phyloP scores from a whole-genome alignment of 2,329 filamentous ascomycete genomes.

The Microcera coccophila region DNA sequence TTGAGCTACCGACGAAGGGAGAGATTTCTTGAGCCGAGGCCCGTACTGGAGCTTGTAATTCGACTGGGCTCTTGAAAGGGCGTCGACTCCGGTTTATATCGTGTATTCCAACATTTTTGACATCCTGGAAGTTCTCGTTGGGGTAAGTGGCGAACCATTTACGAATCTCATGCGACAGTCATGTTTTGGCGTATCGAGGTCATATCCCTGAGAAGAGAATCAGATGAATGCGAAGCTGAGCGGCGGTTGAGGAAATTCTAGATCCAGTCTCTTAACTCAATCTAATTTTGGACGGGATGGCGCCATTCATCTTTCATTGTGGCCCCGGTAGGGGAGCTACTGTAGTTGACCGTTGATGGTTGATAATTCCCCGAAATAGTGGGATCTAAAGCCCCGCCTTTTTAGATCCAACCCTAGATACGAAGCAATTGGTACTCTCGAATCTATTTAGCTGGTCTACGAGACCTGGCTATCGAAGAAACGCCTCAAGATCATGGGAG shows the following conservation, averaged over 20 bases:
- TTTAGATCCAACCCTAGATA: no score
- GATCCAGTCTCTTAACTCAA: background rate
- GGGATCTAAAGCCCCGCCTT: background rate
- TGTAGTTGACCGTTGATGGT: background rate
- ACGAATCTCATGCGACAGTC: background rate
- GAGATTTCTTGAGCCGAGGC: background rate
- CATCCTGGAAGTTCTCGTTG: background rate
- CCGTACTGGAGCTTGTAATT: background rate
- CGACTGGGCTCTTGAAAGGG: background rate
- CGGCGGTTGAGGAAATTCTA: background rate
- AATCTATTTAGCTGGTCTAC: no score
- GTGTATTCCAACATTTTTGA: background rate
- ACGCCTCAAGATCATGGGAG: no score
- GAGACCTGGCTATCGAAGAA: no score
- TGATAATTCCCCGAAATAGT: slow-evolving; percentile 1
- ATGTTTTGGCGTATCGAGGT: background rate
- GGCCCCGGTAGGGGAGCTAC: no score
- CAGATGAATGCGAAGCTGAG: background rate
- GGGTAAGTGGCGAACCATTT: background rate
- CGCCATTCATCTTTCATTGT: no score
- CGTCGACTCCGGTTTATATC: background rate
- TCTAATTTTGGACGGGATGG: no score
- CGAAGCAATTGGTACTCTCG: no score
- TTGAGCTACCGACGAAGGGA: background rate
- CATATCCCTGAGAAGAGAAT: background rate